A percentile compares a stretch with the other conserved stretches of the same genome.
Evolutionary conservation across 805 yeast genomes (phyloP).

Genomic region (Priceomyces medius): DNA sequence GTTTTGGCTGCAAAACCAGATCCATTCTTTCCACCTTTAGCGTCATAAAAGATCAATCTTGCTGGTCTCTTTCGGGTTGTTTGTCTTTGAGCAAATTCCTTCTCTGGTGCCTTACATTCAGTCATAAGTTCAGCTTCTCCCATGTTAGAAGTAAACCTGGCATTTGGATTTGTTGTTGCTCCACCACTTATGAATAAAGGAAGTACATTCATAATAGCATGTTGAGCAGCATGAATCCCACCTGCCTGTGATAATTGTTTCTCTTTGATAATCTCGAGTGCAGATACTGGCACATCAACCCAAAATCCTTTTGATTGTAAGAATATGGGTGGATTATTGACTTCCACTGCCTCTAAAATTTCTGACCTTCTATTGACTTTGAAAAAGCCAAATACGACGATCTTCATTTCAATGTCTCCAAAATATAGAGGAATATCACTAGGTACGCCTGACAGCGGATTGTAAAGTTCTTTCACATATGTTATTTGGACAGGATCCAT

Average conservation of each 20-base stretch:
- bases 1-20: constrained; percentile 79
- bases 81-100: constrained; percentile 81
- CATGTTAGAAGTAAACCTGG: constrained; percentile 25
- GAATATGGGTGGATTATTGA: constrained; percentile 78
- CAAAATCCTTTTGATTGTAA: constrained; percentile 79
- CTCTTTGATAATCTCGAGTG: constrained; percentile 53
- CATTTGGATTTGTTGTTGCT: constrained; percentile 45
- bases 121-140: constrained; percentile 68
- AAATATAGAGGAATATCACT: constrained; percentile 61
- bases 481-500: constrained; percentile 83
- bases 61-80: constrained; percentile 80
- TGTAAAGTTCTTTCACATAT: constrained; percentile 52
- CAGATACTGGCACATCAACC: constrained; percentile 78
- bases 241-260: constrained; percentile 75
- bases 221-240: constrained; percentile 96
- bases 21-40: constrained; percentile 77
- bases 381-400: constrained; percentile 88
- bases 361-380: constrained; percentile 74
- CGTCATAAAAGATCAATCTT: constrained; percentile 77
- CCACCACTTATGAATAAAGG: constrained; percentile 74
- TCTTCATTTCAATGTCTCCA: constrained; percentile 73
- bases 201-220: constrained; percentile 75
- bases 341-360: constrained; percentile 92
- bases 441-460: constrained; percentile 24
- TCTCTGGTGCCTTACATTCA: constrained; percentile 97